Conservation (phyloP, 495 filamentous ascomycete genomes). For the Pyrenula aspistea region DNA sequence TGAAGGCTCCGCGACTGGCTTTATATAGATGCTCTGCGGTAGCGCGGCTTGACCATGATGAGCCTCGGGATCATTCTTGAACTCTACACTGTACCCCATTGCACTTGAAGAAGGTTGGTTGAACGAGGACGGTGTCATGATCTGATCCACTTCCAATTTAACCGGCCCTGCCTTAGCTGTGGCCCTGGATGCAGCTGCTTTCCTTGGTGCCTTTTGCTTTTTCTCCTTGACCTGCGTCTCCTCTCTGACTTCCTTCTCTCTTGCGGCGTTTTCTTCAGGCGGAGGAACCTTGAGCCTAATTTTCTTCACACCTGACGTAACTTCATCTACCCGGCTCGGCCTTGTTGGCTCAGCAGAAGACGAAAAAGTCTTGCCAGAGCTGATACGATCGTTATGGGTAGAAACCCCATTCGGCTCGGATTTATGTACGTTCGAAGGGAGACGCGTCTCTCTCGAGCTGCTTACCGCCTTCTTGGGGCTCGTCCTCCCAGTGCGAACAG, state of each 20-base stretch:
- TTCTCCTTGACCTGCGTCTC: constrained; percentile 13
- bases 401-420: background rate
- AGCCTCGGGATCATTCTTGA: background rate
- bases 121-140: background rate
- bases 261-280: constrained; percentile 55
- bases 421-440: background rate
- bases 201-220: constrained; percentile 12
- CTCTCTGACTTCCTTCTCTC: constrained; percentile 31
- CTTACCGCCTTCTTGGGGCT: constrained; percentile 22
- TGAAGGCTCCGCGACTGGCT: background rate
- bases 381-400: background rate
- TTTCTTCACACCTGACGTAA: constrained; percentile 59
- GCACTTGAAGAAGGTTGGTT: background rate
- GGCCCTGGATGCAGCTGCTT: constrained; percentile 12
- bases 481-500: constrained; percentile 31
- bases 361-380: background rate
- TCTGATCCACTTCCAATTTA: background rate
- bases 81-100: background rate
- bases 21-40: background rate
- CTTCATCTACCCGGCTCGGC: constrained; percentile 38
- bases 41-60: background rate
- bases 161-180: constrained; percentile 4
- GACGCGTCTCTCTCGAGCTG: background rate
- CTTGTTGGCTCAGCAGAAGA: background rate
- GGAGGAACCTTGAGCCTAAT: constrained; percentile 66